Evolutionary conservation across 805 yeast species (phyloP).

Genomic region (Danielozyma ontarioensis): DNA sequence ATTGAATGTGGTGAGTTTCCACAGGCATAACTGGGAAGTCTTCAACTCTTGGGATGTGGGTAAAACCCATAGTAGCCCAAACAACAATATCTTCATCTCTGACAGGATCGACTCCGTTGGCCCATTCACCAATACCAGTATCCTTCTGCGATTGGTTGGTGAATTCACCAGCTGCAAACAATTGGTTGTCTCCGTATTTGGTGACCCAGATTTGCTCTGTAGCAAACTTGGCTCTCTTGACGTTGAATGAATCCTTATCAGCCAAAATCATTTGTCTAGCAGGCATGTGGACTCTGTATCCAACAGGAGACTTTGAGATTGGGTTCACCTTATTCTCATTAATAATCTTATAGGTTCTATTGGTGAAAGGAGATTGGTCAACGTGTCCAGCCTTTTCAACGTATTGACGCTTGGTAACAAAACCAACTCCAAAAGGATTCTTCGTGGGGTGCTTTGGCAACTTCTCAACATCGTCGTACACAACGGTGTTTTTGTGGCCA

Average conservation of each 20-base stretch:
- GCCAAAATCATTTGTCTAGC: conserved; percentile 75
- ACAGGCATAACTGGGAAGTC: conserved; percentile 91
- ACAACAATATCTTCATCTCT: conserved; percentile 74
- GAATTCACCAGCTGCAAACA: conserved; percentile 81
- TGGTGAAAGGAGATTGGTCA: conserved; percentile 72
- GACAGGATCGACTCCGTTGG: conserved; percentile 59
- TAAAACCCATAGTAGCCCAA: conserved; percentile 78
- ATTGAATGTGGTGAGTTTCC: conserved; percentile 61
- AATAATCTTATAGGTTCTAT: conserved; percentile 68
- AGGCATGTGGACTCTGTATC: conserved; percentile 68
- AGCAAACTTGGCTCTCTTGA: conserved; percentile 68
- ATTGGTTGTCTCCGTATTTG: conserved; percentile 65
- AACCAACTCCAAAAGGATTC: conserved; percentile 71
- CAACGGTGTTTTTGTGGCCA: conserved; percentile 73
- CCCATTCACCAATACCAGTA: conserved; percentile 70
- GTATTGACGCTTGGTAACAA: conserved; percentile 53
- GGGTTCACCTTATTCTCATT: conserved; percentile 71
- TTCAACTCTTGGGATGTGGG: conserved; percentile 78
- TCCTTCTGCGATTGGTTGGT: conserved; percentile 73
- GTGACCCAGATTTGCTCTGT: conserved; percentile 82
- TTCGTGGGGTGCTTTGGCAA: conserved; percentile 48
- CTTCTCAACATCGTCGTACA: conserved; percentile 62
- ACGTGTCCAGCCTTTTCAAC: conserved; percentile 68
- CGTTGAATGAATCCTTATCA: conserved; percentile 55
- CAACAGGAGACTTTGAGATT: conserved; percentile 66